Percentiles rank a stretch among this genome's conserved stretches.
phyloP scores from a whole-genome alignment of 2,329 filamentous ascomycete genomes.

The Calonectria naviculata region DNA sequence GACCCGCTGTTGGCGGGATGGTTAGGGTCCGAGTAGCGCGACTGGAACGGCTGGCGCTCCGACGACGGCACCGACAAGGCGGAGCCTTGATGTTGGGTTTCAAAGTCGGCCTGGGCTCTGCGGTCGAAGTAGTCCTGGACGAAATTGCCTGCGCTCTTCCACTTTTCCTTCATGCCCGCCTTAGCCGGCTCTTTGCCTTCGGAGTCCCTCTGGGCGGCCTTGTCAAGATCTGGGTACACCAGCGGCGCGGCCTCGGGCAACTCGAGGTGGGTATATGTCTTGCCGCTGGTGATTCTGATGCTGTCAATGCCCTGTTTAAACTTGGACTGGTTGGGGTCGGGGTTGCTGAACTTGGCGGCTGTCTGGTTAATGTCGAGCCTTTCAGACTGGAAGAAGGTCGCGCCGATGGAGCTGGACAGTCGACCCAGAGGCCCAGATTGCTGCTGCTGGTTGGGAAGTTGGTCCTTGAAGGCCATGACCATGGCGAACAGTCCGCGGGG shows the following conservation, averaged over 20 bases:
- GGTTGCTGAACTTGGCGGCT: constrained; percentile 12
- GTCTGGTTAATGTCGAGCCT: constrained; percentile 12
- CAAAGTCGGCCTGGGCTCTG: constrained; percentile 9
- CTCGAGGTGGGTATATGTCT: constrained; percentile 9
- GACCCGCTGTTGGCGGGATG: constrained; percentile 10
- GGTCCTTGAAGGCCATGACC: constrained; percentile 14
- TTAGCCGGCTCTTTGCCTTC: not conserved
- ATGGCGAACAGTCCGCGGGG: constrained; percentile 12
- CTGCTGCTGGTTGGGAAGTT: constrained; percentile 9
- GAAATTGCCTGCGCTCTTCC: constrained; percentile 9
- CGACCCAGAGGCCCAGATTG: not conserved
- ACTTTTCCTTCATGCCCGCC: constrained; percentile 5
- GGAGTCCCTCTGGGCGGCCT: not conserved
- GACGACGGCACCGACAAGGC: not conserved
- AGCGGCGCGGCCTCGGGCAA: constrained; percentile 9
- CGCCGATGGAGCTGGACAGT: not conserved
- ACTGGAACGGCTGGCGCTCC: not conserved
- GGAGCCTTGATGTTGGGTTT: not conserved
- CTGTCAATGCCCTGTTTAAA: not conserved
- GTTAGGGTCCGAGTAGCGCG: constrained; percentile 10
- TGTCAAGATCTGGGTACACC: constrained; percentile 11
- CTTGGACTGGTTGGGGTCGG: not conserved
- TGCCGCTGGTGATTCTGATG: constrained; percentile 7
- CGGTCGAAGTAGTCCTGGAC: constrained; percentile 16
- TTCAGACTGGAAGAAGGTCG: constrained; percentile 1